Conservation (phyloP, 2,329 filamentous ascomycete genomes). For the Cladosporium sp. region DNA sequence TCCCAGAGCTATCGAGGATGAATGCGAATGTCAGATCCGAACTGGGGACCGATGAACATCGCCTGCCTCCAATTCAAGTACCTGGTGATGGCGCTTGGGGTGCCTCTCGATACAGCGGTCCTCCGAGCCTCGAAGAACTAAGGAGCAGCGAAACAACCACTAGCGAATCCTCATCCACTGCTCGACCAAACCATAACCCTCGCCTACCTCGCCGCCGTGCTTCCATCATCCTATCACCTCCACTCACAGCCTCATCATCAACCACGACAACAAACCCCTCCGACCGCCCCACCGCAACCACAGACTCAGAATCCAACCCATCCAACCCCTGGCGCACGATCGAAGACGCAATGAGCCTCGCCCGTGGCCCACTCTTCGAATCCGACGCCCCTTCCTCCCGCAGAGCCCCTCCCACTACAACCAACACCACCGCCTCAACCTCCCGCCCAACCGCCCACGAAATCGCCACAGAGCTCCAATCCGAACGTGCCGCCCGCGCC, state of each 20-base stretch:
- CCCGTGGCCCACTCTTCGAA: constrained; percentile 34
- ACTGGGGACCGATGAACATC: background rate
- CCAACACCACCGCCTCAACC: background rate
- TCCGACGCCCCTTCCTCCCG: constrained; percentile 20
- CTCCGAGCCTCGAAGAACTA: background rate
- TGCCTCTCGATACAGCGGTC: background rate
- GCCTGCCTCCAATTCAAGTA: background rate
- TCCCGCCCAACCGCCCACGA: constrained; percentile 11
- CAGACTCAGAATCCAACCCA: constrained; percentile 21
- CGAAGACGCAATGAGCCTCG: constrained; percentile 40
- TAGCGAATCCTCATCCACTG: constrained; percentile 10
- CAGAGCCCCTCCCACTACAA: constrained; percentile 13
- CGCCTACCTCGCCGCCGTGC: constrained; percentile 36
- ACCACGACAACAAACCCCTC: background rate
- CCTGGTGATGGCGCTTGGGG: constrained; percentile 1
- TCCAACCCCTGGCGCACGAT: constrained; percentile 46
- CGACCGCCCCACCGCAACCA: background rate
- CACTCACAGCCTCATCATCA: constrained; percentile 14
- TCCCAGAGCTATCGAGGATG: constrained; percentile 27
- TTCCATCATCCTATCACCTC: constrained; percentile 36
- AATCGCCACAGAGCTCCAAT: constrained; percentile 13
- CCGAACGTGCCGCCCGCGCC: constrained; percentile 16
- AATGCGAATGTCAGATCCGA: constrained; percentile 9
- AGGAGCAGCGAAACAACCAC: background rate
- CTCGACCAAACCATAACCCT: constrained; percentile 19